These are phyloP conservation scores for Lonicera japonica DNA, from an alignment of 129 eudicot species.

Conservation along the genomic window DNA sequence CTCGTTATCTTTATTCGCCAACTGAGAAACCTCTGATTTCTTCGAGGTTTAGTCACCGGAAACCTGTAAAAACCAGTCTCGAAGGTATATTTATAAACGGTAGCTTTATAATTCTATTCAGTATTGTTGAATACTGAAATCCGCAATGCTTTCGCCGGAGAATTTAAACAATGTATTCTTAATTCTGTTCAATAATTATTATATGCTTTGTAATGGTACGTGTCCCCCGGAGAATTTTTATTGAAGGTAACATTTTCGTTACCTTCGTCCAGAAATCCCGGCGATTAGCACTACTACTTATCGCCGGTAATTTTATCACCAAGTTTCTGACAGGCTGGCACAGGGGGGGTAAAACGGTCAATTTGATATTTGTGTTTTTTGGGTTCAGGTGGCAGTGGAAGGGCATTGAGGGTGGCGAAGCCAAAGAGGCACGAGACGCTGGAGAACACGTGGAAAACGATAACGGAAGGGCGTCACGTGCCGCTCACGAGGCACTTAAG, in stretches of 20 bases:
- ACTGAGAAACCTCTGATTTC: slow-evolving; percentile 40
- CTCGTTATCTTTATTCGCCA: slow-evolving; percentile 15
- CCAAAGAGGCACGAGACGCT: slow-evolving; percentile 52
- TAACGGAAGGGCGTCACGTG: slow-evolving; percentile 65
- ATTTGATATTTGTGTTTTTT: not conserved
- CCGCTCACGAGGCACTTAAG: slow-evolving; percentile 53
- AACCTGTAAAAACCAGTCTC: slow-evolving; percentile 29
- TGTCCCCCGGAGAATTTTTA: no score
- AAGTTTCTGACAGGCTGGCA: no score
- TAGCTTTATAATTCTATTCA: no score
- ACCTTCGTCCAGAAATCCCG: no score
- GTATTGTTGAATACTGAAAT: no score
- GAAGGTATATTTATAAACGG: slow-evolving; percentile 34
- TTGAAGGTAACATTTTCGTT: no score
- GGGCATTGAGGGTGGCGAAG: slow-evolving; percentile 38
- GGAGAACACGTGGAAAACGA: slow-evolving; percentile 71
- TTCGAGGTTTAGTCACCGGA: slow-evolving; percentile 48
- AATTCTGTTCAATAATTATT: no score
- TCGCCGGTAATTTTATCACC: no score
- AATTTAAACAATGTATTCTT: no score
- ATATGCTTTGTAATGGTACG: no score
- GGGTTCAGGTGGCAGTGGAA: slow-evolving; percentile 40
- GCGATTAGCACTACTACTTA: no score
- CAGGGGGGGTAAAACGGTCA: slow-evolving; percentile 1
- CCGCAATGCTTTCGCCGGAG: no score